Base-by-base conservation (phyloP, 1,284 basidiomycete genomes). In the Coniferiporia weirii region DNA sequence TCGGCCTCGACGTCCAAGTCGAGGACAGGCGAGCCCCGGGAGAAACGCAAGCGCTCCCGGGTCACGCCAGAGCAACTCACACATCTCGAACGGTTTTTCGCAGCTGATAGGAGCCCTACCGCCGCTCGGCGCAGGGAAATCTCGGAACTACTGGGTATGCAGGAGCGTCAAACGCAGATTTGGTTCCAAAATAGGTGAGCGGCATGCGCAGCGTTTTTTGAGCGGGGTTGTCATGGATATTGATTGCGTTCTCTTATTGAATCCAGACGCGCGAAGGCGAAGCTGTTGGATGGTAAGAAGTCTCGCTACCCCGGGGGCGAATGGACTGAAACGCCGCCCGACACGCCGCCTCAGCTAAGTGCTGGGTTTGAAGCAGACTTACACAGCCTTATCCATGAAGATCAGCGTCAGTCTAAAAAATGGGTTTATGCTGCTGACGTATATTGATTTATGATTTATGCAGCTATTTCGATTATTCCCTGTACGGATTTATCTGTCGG, bases 101-200 rank as follows among this genome's bases (percentile, higher is more conserved):
- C 80, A 15, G 66, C 74, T 53, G 87, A 91, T 69, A 78, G 83
- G 48, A 87, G 82, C 65, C 89, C 89, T 12, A 87, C 85, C 2
- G 84, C 86, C 4, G 78, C 78, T 6, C 79, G 83, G 54, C 76
- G 89, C 53, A 81, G 82, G 61, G 88, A 90, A 66, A 90, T 92
- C 56, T 84, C 86, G 59, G 79, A 84, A 38, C 70, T 81, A 60
- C 75, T 92, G n/a, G 87, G 87, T 17, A 91, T 91, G 86, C 80
- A 87, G 60, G 89, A 91, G 72, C 83, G 89, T 45, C 89, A 91
- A 75, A 90, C 87, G 0, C 89, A 91, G 71, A 88, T 92, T 57
- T 91, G 89, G 90, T 92, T 91, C 68, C 89, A 92, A 70, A 92
- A 92, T 67, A 78, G 89, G 89, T 88, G 63, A 53, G 79, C 67